Percentiles rank a stretch among this genome's conserved stretches.
phyloP scores from a whole-genome alignment of 1,284 basidiomycete genomes.

The Testicularia cyperi region DNA sequence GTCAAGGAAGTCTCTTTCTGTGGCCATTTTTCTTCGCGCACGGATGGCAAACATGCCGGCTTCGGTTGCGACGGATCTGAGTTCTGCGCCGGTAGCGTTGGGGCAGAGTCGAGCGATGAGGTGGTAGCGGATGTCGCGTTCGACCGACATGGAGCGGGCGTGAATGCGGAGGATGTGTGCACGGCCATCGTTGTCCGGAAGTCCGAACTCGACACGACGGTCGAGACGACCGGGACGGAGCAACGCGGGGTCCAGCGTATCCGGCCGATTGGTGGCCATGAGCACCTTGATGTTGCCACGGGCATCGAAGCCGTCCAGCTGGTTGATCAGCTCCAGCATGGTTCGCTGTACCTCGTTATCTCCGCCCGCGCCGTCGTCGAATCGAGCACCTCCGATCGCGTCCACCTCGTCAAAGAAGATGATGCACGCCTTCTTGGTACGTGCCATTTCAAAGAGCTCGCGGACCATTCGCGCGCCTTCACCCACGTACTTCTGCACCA shows the following conservation, averaged over 20 bases:
- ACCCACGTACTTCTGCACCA: conserved; percentile 99
- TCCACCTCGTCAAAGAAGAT: conserved; percentile 99
- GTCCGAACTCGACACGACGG: conserved; percentile 89
- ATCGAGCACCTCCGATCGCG: conserved; percentile 96
- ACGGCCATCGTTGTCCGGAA: conserved; percentile 93
- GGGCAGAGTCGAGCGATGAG: conserved; percentile 95
- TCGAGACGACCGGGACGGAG: conserved; percentile 94
- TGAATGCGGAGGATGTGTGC: conserved; percentile 97
- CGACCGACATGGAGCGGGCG: conserved; percentile 92
- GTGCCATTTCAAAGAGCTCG: conserved; percentile 98
- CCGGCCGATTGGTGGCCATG: conserved; percentile 98
- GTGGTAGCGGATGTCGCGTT: conserved; percentile 95
- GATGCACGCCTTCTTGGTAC: conserved; percentile 98
- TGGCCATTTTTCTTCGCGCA: conserved; percentile 91
- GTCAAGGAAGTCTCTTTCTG: conserved; percentile 95
- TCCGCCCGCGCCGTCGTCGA: conserved; percentile 97
- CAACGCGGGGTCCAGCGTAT: conserved; percentile 95
- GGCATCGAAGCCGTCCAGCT: conserved; percentile 97
- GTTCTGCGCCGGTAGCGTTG: conserved; percentile 95
- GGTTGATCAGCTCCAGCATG: conserved; percentile 99
- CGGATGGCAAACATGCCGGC: conserved; percentile 99
- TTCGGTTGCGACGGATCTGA: conserved; percentile 94
- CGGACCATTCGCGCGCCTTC: conserved; percentile 99
- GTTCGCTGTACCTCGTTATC: conserved; percentile 99
- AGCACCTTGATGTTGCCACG: conserved; percentile 99